Percentiles rank a stretch among this genome's conserved stretches.
phyloP scores from a whole-genome alignment of 148 eudicot genomes.

The Diospyros lotus region DNA sequence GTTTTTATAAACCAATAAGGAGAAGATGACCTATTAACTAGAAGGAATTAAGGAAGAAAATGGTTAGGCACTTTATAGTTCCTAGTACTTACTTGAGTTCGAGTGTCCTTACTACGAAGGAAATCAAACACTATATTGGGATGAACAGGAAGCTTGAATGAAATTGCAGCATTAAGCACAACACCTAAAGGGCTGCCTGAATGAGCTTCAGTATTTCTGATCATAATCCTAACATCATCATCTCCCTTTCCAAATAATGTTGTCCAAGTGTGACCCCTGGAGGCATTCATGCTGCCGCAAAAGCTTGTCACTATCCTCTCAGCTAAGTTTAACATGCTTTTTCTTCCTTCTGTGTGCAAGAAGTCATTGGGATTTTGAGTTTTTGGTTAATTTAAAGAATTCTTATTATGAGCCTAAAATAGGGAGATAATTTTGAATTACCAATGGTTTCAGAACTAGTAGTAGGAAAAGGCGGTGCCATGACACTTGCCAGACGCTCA shows the following conservation, averaged over 20 bases:
- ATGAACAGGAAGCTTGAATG: conserved; percentile 44
- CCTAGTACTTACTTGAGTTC: conserved; percentile 21
- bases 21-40: too few species aligned
- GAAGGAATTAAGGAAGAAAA: too few species aligned
- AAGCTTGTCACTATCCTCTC: conserved; percentile 48
- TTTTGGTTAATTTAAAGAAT: too few species aligned
- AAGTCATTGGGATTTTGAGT: too few species aligned
- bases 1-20: too few species aligned
- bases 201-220: conserved; percentile 28
- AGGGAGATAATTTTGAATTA: background rate
- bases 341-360: too few species aligned
- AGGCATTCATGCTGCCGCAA: conserved; percentile 31
- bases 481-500: conserved; percentile 30
- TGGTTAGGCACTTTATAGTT: too few species aligned
- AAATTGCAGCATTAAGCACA: conserved; percentile 41
- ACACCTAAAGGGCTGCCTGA: conserved; percentile 34
- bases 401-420: too few species aligned
- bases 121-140: conserved; percentile 48
- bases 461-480: conserved; percentile 20
- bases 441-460: conserved; percentile 14
- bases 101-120: conserved; percentile 21
- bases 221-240: conserved; percentile 40
- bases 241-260: conserved; percentile 26
- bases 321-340: conserved; percentile 39
- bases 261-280: conserved; percentile 36